phyloP scores from a whole-genome alignment of 176 grass and related monocot species.

The Cymbopogon citratus region DNA sequence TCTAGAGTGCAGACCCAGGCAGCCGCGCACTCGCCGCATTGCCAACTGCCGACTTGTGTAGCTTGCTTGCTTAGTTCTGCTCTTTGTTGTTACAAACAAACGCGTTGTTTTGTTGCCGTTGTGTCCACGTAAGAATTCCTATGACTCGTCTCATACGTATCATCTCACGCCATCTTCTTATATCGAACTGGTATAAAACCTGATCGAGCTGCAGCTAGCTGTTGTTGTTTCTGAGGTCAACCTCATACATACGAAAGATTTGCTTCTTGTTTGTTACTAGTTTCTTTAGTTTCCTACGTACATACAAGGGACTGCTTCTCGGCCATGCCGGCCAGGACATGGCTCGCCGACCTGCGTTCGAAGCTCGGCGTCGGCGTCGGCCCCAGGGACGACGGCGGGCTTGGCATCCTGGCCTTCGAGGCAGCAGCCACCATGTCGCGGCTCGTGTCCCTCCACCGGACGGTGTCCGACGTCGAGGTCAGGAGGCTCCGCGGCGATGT shows the following conservation, averaged over 20 bases:
- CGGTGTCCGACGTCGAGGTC: slow-evolving; percentile 39
- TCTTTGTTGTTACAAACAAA: slow-evolving; percentile 24
- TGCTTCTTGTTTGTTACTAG: background rate
- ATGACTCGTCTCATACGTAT: slow-evolving; percentile 1
- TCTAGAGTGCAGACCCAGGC: slow-evolving; percentile 5
- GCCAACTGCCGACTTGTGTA: slow-evolving; percentile 2
- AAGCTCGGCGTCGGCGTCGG: slow-evolving; percentile 23
- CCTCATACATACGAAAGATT: background rate
- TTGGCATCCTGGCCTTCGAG: slow-evolving; percentile 91
- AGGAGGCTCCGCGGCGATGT: slow-evolving; percentile 47
- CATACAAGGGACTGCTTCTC: too few species aligned
- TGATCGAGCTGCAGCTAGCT: background rate
- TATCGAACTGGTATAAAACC: background rate
- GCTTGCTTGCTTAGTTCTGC: too few species aligned
- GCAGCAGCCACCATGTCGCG: slow-evolving; percentile 63
- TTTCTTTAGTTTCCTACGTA: background rate
- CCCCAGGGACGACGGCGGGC: slow-evolving; percentile 4
- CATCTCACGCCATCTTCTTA: background rate
- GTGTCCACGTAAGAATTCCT: slow-evolving; percentile 15
- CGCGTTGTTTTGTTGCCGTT: slow-evolving; percentile 19
- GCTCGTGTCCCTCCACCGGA: slow-evolving; percentile 57
- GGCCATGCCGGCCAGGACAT: background rate
- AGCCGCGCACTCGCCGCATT: background rate
- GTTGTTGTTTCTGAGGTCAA: background rate
- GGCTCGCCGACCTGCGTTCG: slow-evolving; percentile 46